Evolutionary conservation across 2,329 filamentous ascomycete species (phyloP), one percentile per base, ranked within the genome.

Genomic region (Aureobasidium subglaciale): DNA sequence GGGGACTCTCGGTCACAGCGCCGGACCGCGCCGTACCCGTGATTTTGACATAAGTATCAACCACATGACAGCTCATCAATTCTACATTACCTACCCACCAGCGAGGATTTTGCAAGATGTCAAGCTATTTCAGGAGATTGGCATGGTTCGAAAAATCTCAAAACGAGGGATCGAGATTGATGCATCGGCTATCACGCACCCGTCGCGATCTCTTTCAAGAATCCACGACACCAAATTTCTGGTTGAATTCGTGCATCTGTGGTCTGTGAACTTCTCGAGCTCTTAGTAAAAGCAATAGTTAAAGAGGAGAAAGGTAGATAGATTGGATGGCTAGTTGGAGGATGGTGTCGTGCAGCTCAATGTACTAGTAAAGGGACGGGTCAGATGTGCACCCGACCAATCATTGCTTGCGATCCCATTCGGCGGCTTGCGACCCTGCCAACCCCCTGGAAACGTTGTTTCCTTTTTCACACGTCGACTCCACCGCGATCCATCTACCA

Each of bases 1-100:
- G 42, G 42, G 10, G 27, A n/a, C 16, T 22, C 18, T 40, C 37
- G 37, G 37, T 2, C 37, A 40, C 42, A 34, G 25, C 42, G 25
- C 15, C 46, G 46, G 46, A 18, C 46, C 46, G 46, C 43, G 10
- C 43, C 43, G 43, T 34, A 24, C 32, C 45, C 32, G 46, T 38
- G 5, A 13, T n/a, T 25, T 35, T 48, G 32, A 50, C 46, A 50
- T 32, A 29, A 50, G 22, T 38, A 18, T 38, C 32, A 29, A 20
- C n/a, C n/a, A 15, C 24, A 7, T 38, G 32, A 50, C 34, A 50
- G 32, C n/a, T 29, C 34, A 22, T 37, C 11, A 37, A 25, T 13
- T 27, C 27, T 22, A 4, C 7, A 3, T 10, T 25, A 11, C 5
- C 16, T 7, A 30, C 16, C 5, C 30, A 48, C 16, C 4, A 13